phyloP scores from a whole-genome alignment of 805 yeast genomes.

The Candida methanosorbosa region DNA sequence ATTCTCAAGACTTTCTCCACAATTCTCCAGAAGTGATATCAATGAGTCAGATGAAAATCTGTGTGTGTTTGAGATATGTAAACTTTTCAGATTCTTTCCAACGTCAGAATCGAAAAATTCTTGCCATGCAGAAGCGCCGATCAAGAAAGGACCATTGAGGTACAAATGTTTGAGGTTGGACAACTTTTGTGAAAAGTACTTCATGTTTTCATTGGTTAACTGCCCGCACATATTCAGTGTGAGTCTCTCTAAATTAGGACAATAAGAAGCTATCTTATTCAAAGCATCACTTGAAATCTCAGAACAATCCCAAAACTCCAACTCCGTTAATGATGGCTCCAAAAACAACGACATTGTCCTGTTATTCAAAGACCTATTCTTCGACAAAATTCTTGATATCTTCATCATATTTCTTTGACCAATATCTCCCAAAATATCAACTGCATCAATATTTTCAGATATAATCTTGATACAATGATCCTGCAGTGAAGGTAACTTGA shows the following conservation, averaged over 20 bases:
- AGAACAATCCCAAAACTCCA: slow-evolving; percentile 93
- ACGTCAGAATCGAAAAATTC: slow-evolving; percentile 49
- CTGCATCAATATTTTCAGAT: slow-evolving; percentile 59
- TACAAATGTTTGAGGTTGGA: slow-evolving; percentile 42
- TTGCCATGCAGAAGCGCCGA: slow-evolving; percentile 72
- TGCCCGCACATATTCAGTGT: slow-evolving; percentile 91
- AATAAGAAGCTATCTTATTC: slow-evolving; percentile 62
- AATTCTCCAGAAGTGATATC: slow-evolving; percentile 48
- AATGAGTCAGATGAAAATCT: slow-evolving; percentile 66
- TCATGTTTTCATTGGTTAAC: slow-evolving; percentile 66
- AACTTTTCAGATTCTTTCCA: slow-evolving; percentile 44
- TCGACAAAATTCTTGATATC: slow-evolving; percentile 68
- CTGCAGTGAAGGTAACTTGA: slow-evolving; percentile 62
- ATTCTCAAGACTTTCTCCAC: slow-evolving; percentile 46
- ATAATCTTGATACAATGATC: slow-evolving; percentile 69
- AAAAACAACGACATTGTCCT: slow-evolving; percentile 68
- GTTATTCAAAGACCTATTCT: slow-evolving; percentile 72
- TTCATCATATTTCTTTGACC: slow-evolving; percentile 65
- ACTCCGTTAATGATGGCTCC: slow-evolving; percentile 40
- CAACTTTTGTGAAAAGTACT: slow-evolving; percentile 54
- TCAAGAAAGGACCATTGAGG: slow-evolving; percentile 87
- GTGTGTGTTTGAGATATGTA: slow-evolving; percentile 76
- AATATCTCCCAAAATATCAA: slow-evolving; percentile 80
- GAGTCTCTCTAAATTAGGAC: slow-evolving; percentile 62
- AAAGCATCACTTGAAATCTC: slow-evolving; percentile 58